These are phyloP conservation scores for Pichia sp. DNA, from an alignment of 1,139 yeast species.

Conservation along the genomic window DNA sequence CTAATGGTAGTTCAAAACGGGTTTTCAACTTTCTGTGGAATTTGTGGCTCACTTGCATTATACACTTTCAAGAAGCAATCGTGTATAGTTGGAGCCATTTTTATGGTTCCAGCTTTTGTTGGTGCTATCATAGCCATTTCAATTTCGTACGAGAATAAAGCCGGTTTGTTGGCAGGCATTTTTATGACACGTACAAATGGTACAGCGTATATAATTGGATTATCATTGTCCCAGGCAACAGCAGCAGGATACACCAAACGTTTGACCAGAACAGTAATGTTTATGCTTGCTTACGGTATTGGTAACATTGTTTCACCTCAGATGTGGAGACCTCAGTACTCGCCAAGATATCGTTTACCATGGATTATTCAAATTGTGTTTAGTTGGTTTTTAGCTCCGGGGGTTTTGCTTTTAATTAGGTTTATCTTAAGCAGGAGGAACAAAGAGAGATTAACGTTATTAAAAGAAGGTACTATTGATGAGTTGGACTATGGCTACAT, in stretches of 20 bases:
- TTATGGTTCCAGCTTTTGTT: conserved; percentile 41
- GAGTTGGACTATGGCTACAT: conserved; percentile 27
- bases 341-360: conserved; percentile 42
- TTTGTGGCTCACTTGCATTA: conserved; percentile 18
- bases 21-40: conserved; percentile 19
- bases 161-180: conserved; percentile 41
- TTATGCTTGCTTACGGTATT: conserved; percentile 38
- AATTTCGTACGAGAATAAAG: conserved; percentile 38
- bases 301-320: conserved; percentile 45
- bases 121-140: conserved; percentile 43
- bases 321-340: conserved; percentile 38
- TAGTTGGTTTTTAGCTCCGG: conserved; percentile 41
- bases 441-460: conserved; percentile 30
- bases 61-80: conserved; percentile 26
- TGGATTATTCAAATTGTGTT: conserved; percentile 52
- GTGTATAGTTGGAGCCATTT: conserved; percentile 35
- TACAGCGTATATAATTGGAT: conserved; percentile 39
- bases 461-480: conserved; percentile 12
- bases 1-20: conserved; percentile 39
- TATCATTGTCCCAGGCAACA: conserved; percentile 35
- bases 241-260: conserved; percentile 41
- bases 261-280: conserved; percentile 38
- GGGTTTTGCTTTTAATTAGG: conserved; percentile 37
- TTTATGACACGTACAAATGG: conserved; percentile 38
- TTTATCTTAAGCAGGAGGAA: conserved; percentile 38